phyloP scores from a whole-genome alignment of 257 asterid species.

The Ophiorrhiza pumila region DNA sequence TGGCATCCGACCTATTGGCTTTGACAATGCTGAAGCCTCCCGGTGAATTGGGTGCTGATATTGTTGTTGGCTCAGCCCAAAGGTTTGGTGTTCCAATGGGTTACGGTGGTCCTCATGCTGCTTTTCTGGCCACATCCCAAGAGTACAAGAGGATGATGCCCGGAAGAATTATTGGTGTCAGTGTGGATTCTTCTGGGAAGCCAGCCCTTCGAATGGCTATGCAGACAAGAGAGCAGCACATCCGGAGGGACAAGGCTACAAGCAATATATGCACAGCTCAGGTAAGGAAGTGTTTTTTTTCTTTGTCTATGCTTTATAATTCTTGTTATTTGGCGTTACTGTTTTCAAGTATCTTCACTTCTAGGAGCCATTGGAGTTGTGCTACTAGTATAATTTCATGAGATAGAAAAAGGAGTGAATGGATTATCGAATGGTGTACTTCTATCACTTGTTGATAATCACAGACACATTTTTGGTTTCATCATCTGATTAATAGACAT shows the following conservation, averaged over 20 bases:
- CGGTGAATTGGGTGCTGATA: slow-evolving; percentile 91
- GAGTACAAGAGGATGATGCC: slow-evolving; percentile 99
- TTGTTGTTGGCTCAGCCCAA: slow-evolving; percentile 96
- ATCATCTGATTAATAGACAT: not conserved
- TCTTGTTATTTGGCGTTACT: not conserved
- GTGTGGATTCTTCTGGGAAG: slow-evolving; percentile 90
- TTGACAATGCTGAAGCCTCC: slow-evolving; percentile 93
- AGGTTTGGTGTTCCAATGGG: slow-evolving; percentile 99
- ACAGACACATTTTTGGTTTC: not conserved
- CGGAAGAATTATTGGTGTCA: slow-evolving; percentile 94
- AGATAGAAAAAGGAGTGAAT: not conserved
- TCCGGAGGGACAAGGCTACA: slow-evolving; percentile 96
- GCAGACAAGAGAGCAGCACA: slow-evolving; percentile 99
- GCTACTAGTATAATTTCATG: not conserved
- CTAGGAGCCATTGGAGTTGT: not conserved
- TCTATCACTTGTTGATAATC: not conserved
- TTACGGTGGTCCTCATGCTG: slow-evolving; percentile 99
- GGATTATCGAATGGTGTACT: not conserved
- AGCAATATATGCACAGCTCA: slow-evolving; percentile 99
- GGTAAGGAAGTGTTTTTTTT: slow-evolving; percentile 34
- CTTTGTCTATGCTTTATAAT: not conserved
- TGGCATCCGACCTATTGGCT: slow-evolving; percentile 93
- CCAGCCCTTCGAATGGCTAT: slow-evolving; percentile 99
- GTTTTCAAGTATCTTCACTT: not conserved
- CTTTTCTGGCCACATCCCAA: slow-evolving; percentile 96